Evolutionary conservation across 1,139 yeast species (phyloP), one percentile per base, ranked within the genome.

Genomic region (Taphrina flavorubra): DNA sequence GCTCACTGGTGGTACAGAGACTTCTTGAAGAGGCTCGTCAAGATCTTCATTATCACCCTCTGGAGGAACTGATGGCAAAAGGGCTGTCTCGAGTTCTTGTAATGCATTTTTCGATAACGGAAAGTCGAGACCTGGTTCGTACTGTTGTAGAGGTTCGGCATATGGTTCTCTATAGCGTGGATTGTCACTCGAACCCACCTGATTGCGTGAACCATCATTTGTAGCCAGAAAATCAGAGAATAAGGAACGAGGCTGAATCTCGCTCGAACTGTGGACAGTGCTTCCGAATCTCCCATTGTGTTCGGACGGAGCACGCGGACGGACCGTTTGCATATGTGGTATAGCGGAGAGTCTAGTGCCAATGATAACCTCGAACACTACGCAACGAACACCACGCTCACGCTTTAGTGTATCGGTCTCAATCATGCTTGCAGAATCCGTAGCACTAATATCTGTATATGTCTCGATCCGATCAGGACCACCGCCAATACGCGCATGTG

Each of bases 401-500:
- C 68, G 51, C 31, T 58, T 57, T n/a, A 65, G 34, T 14, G 58
- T 51, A 14, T 65, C 68, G 6, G 68, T 65, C 37, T 57, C 63
- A 20, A 65, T 39, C 13, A 51, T 58, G 42, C 5, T 34, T 6
- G 62, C 20, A 6, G 58, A 57, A 13, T 18, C 31, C 37, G 44
- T 42, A 39, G 20, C 40, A 25, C 62, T 16, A 18, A 18, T n/a
- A 58, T 20, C 11, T 11, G 34, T 6, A 42, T 18, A 16, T 10
- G 34, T 14, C 13, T 37, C 56, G n/a, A 37, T n/a, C 1, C 40
- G 46, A 18, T 46, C 39, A 7, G 55, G 16, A 6, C 44, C 20
- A 6, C 60, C 60, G 14, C 51, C 18, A 11, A 55, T 60, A 55
- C 68, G 57, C 6, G 57, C 56, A 13, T 51, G 57, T 31, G 68